Evolutionary conservation across 2,329 filamentous ascomycete genomes (phyloP).

Genomic region (Exophiala aquamarina): DNA sequence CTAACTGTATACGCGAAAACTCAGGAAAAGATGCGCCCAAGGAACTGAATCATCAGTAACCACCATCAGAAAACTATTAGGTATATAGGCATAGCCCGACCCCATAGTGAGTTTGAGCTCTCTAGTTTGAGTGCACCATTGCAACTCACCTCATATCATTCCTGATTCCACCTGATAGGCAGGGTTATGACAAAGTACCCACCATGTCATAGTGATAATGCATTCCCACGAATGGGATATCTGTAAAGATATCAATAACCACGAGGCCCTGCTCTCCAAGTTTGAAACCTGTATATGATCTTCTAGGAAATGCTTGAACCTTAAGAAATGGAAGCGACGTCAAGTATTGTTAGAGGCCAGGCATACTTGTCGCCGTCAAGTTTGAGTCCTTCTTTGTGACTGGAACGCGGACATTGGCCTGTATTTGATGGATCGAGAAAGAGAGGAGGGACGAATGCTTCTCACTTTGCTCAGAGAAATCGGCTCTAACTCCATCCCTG

Average conservation of each 20-base stretch:
- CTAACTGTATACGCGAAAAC: slow-evolving; percentile 66
- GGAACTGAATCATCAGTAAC: slow-evolving; percentile 55
- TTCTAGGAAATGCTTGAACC: slow-evolving; percentile 47
- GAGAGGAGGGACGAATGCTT: slow-evolving; percentile 32
- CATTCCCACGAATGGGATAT: slow-evolving; percentile 14
- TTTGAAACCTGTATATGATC: slow-evolving; percentile 30
- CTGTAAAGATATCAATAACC: slow-evolving; percentile 38
- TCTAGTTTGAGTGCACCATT: slow-evolving; percentile 24
- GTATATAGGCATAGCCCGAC: slow-evolving; percentile 26
- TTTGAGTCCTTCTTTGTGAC: slow-evolving; percentile 52
- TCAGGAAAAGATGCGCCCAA: slow-evolving; percentile 73
- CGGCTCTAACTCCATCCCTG: no score
- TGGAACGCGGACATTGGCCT: slow-evolving; percentile 54
- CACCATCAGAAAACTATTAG: slow-evolving; percentile 44
- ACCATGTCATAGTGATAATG: slow-evolving; percentile 20
- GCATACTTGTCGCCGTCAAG: slow-evolving; percentile 47
- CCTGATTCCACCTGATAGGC: no score
- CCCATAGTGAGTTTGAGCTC: no score
- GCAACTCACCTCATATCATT: slow-evolving; percentile 27
- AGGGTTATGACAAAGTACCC: no score
- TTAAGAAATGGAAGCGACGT: slow-evolving; percentile 46
- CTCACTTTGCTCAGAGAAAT: no score
- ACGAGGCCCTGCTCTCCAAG: slow-evolving; percentile 46
- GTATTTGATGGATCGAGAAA: slow-evolving; percentile 54
- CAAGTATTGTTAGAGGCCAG: slow-evolving; percentile 55